A percentile compares a stretch with the other conserved stretches of the same genome.
phyloP scores from a whole-genome alignment of 1,284 basidiomycete genomes.

The Tetrapyrgos nigripes region DNA sequence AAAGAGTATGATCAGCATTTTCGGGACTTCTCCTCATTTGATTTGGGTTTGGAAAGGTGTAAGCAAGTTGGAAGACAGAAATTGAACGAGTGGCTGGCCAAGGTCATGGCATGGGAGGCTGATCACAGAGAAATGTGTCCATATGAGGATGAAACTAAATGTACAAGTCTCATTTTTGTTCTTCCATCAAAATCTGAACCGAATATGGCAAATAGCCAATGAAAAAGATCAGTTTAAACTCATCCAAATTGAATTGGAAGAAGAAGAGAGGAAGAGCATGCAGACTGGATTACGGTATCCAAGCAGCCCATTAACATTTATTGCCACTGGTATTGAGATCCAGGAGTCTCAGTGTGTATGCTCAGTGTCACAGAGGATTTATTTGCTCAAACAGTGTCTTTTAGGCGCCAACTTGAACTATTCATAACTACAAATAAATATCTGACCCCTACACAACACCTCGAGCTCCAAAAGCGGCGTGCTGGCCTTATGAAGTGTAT shows the following conservation, averaged over 20 bases:
- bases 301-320: constrained; percentile 10
- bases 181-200: background rate
- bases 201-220: too few relatives aligned
- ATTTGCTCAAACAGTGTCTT: too few relatives aligned
- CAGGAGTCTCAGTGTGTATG: constrained; percentile 19
- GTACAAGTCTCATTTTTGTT: constrained; percentile 1
- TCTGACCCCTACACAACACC: too few relatives aligned
- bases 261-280: constrained; percentile 18
- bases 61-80: background rate
- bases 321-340: constrained; percentile 10
- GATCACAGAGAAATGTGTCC: constrained; percentile 13
- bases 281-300: background rate
- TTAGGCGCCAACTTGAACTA: too few relatives aligned
- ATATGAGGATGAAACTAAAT: constrained; percentile 12
- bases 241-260: constrained; percentile 13
- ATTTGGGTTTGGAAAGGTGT: background rate
- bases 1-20: background rate
- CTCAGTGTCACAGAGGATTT: too few relatives aligned
- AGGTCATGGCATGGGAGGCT: constrained; percentile 15
- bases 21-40: background rate
- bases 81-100: constrained; percentile 13
- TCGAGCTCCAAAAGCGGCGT: too few relatives aligned
- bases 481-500: too few relatives aligned
- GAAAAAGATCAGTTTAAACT: constrained; percentile 7
- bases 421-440: too few relatives aligned